Evolutionary conservation across 768 basidiomycete genomes (phyloP), one percentile per base, ranked within the genome.

Genomic region (Sarcodon sp.): DNA sequence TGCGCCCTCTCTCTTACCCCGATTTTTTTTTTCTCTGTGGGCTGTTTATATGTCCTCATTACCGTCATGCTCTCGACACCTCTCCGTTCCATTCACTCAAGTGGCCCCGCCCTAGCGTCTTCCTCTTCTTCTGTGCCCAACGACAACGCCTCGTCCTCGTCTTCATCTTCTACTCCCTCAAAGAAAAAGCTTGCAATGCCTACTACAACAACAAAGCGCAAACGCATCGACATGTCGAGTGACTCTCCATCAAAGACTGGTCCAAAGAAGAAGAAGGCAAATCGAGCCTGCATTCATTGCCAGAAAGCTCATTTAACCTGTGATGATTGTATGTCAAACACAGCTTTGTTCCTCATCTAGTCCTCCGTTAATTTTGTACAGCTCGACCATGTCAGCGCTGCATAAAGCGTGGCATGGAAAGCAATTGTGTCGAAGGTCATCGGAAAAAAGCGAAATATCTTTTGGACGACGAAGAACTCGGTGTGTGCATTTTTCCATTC

Each of bases 391-490:
- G 96, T 67, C 87, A 89, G 54, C 80, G 96, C 37, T 99, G 96
- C 60, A 73, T 91, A 46, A 97, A 94, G 68, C 90, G 93, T 49
- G 91, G 91, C 21, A 84, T 93, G 56, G 85, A 81, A 1, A 76
- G 78, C 47, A 82, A 79, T 47, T 99, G 96, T 59, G 82, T 86
- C 13, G 96, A 99, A 60, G 96, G 96, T 1, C 85, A 87, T 53
- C 79, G 96, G 57, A 99, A 99, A 67, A 97, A 97, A 66, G 94
- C 96, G 8, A 97, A 98, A 60, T 99, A 98, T 64, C 77, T 99
- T 12, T 70, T 94, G 49, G 90, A 94, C 62, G 89, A 93, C 37
- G 87, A 88, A 43, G 93, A 98, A 62, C 80, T 93, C 48, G 86
- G 91, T 88, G 61, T 50, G 72, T 64, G 52, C 52, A 45, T 49